These are phyloP conservation scores for Leccinellum rugosiceps DNA, from an alignment of 768 basidiomycete genomes.

Conservation along the genomic window DNA sequence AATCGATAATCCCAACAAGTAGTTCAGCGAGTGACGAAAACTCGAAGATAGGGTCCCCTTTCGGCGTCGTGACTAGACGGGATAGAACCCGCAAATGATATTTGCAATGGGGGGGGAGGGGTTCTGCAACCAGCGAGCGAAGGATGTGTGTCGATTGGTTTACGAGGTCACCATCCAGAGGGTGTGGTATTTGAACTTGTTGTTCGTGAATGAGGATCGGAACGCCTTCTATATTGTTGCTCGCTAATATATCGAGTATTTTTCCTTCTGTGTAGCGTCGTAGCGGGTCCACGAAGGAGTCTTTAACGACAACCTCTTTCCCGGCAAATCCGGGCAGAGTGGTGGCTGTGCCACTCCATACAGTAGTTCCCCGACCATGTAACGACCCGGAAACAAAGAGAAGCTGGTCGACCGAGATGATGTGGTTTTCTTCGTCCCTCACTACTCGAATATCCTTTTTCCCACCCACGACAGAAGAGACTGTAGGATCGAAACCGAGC, in stretches of 20 bases:
- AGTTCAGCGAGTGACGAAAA: no score
- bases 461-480: neutral
- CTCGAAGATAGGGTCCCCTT: no score
- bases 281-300: conserved; percentile 4
- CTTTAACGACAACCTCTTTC: neutral
- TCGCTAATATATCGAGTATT: neutral
- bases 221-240: neutral
- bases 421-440: neutral
- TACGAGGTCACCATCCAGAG: neutral
- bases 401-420: neutral
- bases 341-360: neutral
- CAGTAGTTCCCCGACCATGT: conserved; percentile 1
- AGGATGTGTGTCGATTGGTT: conserved; percentile 4
- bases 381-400: neutral
- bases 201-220: neutral
- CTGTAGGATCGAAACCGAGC: neutral
- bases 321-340: no score
- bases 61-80: neutral
- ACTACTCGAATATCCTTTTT: neutral
- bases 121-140: neutral
- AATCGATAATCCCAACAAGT: no score
- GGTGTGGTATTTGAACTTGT: neutral
- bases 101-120: no score
- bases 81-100: neutral
- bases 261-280: neutral